These are phyloP conservation scores for Paecilomyces formosus DNA, from an alignment of 2,329 filamentous ascomycete genomes.

Conservation along the genomic window DNA sequence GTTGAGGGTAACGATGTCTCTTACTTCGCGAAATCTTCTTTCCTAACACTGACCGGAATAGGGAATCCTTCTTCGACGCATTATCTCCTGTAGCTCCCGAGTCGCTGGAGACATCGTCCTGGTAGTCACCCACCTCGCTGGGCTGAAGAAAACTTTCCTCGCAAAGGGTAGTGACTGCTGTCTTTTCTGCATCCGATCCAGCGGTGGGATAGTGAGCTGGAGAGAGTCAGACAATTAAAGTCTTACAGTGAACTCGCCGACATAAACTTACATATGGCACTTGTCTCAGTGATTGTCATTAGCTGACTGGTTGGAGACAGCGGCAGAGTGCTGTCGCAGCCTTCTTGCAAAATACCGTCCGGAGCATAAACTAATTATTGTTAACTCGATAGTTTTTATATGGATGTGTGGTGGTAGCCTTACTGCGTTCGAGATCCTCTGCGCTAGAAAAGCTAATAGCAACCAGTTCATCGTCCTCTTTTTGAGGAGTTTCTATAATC, in stretches of 20 bases:
- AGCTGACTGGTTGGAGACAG: conserved; percentile 5
- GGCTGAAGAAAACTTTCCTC: conserved; percentile 12
- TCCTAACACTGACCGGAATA: conserved; percentile 19
- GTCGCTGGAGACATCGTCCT: conserved; percentile 8
- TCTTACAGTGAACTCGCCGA: neutral
- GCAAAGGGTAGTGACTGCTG: conserved; percentile 9
- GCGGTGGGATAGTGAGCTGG: conserved; percentile 4
- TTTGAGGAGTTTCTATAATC: conserved; percentile 14
- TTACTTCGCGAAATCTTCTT: conserved; percentile 16
- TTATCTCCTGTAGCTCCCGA: conserved; percentile 3
- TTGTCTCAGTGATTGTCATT: conserved; percentile 5
- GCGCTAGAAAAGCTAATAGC: conserved; percentile 21
- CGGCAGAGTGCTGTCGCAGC: conserved; percentile 1
- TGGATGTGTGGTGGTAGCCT: neutral
- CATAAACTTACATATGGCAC: conserved; percentile 6
- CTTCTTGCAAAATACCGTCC: conserved; percentile 14
- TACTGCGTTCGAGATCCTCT: conserved; percentile 22
- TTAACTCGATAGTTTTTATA: conserved; percentile 2
- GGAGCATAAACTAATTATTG: conserved; percentile 17
- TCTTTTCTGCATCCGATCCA: conserved; percentile 6
- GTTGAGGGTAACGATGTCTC: neutral
- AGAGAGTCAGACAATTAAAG: neutral
- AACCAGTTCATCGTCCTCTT: conserved; percentile 22
- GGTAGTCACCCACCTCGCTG: conserved; percentile 4
- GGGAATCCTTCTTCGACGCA: conserved; percentile 11